Base-by-base conservation (phyloP, 345 rosid genomes). In the Garcia nutans region DNA sequence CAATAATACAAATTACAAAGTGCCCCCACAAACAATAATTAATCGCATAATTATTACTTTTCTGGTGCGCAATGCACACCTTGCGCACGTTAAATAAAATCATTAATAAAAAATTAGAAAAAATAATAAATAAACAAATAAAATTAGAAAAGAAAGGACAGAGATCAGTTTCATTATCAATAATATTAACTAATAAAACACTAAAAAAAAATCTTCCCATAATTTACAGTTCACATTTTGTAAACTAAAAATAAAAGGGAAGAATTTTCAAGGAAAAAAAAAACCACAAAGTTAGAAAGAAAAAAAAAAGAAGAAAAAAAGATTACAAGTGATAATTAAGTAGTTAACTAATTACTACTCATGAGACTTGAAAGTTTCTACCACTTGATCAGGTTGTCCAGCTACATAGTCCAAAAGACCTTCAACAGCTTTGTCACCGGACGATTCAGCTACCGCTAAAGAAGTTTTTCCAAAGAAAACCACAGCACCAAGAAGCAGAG, bases 371-470 rank as follows among this genome's bases (percentile, higher is more conserved):
- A 68, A 72, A 55, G 74, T 72, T 0, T 67, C 85, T 5, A 67
- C 79, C 16, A 79, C 60, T 9, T 70, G 83, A 41, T 81, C 91
- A 12, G 85, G 86, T 58, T 89, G 86, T 2, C 95, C 97, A 23
- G 95, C 97, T 45, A 94, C 97, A 64, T 90, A 94, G 76, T 89
- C 87, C 26, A 94, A 83, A 65, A 94, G 79, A 8, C 86, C 93
- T 63, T 91, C 97, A 3, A 85, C 92, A n/a, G 91, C 67, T 59
- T 80, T 85, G 45, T 83, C 81, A 24, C 75, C 78, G 74, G 85
- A 71, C 5, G 77, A 74, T 10, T 87, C 90, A 0, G 90, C 68
- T 22, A 74, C 77, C 4, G 82, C 81, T 3, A 73, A 73, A 17
- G 87, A 84, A 73, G 86, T 84, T 55, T 85, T 87, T 7, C 86